Conservation (phyloP, 2,329 filamentous ascomycete genomes). For the Trichoderma sp. region DNA sequence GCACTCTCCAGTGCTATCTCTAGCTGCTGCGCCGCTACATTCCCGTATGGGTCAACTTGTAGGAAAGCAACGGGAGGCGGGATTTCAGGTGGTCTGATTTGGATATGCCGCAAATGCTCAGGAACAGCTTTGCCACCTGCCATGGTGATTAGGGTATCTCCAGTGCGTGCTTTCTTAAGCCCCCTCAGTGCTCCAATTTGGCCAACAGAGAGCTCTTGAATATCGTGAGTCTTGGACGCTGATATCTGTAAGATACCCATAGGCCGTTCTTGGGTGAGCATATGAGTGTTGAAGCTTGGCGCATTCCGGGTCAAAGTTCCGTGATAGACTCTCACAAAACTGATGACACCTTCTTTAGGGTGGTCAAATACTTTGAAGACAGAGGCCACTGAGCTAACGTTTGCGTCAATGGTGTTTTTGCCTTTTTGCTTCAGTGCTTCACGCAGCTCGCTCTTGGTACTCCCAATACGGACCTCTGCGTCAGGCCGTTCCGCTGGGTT, state of each 20-base stretch:
- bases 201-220: constrained; percentile 77
- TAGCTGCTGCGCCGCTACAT: constrained; percentile 79
- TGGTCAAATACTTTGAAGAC: constrained; percentile 97
- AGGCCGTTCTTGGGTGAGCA: constrained; percentile 76
- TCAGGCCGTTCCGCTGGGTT: constrained; percentile 80
- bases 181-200: constrained; percentile 95
- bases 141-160: constrained; percentile 85
- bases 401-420: constrained; percentile 43
- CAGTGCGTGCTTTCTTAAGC: constrained; percentile 87
- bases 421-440: constrained; percentile 47
- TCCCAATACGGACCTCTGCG: constrained; percentile 72
- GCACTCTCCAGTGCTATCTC: constrained; percentile 76
- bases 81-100: constrained; percentile 84
- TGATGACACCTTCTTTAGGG: constrained; percentile 79
- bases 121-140: constrained; percentile 65
- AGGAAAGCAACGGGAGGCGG: constrained; percentile 96
- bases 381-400: constrained; percentile 59
- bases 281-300: constrained; percentile 83
- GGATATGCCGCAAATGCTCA: constrained; percentile 70
- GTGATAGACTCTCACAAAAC: constrained; percentile 91
- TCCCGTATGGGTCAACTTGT: constrained; percentile 80
- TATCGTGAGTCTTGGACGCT: constrained; percentile 82
- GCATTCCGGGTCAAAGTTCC: constrained; percentile 76
- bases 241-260: constrained; percentile 87
- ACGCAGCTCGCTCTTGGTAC: constrained; percentile 46